These are phyloP conservation scores for Zizania latifolia DNA, from an alignment of 176 grass and related monocot species.

Conservation along the genomic window DNA sequence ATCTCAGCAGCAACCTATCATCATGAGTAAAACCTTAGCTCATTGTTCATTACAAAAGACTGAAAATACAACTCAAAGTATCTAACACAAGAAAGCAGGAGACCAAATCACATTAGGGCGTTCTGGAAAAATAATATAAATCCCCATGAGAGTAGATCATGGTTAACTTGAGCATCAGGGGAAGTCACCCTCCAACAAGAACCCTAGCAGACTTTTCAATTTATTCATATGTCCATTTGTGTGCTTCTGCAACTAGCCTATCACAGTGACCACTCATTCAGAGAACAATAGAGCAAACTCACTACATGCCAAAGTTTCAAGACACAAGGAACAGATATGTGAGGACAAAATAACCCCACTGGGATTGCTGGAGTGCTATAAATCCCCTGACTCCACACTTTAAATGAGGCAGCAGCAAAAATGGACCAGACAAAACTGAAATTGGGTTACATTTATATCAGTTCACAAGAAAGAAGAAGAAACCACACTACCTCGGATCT, in stretches of 20 bases:
- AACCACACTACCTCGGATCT: constrained; percentile 62
- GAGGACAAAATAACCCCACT: constrained; percentile 42
- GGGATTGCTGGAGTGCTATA: constrained; percentile 25
- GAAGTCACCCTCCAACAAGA: constrained; percentile 13
- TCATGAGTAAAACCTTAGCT: constrained; percentile 12
- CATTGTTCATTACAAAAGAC: constrained; percentile 6
- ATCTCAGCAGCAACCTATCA: constrained; percentile 60
- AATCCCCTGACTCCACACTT: constrained; percentile 26
- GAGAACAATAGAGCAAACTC: constrained; percentile 30
- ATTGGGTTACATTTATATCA: constrained; percentile 25
- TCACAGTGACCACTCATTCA: constrained; percentile 28
- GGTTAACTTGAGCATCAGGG: constrained; percentile 4
- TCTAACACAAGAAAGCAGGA: constrained; percentile 20
- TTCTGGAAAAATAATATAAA: not conserved
- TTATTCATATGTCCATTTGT: constrained; percentile 12
- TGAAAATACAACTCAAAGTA: not conserved
- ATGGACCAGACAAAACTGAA: constrained; percentile 37
- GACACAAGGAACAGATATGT: constrained; percentile 25
- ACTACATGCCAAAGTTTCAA: constrained; percentile 39
- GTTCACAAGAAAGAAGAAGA: constrained; percentile 28
- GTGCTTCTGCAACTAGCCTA: constrained; percentile 37
- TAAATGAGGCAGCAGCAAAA: constrained; percentile 36
- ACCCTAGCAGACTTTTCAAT: not conserved
- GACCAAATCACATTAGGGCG: not conserved
- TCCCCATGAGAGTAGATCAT: not conserved